phyloP scores from a whole-genome alignment of 2,329 filamentous ascomycete genomes.

The Claviceps sp. region DNA sequence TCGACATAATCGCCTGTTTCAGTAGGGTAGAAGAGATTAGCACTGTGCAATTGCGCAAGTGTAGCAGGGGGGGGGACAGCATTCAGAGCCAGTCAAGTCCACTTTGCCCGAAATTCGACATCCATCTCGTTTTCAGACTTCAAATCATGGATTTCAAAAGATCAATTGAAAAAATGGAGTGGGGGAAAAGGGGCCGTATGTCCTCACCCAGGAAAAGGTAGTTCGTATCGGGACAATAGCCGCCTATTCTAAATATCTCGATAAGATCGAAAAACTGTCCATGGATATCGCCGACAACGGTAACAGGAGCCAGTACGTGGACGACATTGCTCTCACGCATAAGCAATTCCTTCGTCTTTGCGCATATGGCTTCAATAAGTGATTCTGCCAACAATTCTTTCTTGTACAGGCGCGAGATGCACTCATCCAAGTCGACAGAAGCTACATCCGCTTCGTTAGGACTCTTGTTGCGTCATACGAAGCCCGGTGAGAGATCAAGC shows the following conservation, averaged over 20 bases:
- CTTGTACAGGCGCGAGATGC: constrained; percentile 90
- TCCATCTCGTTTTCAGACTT: background rate
- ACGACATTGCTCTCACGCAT: constrained; percentile 99
- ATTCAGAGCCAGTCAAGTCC: background rate
- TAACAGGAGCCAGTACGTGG: constrained; percentile 88
- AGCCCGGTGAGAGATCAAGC: background rate
- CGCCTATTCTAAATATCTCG: constrained; percentile 97
- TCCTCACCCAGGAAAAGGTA: constrained; percentile 82
- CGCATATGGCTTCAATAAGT: constrained; percentile 97
- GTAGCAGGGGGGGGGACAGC: background rate
- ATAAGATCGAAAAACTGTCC: constrained; percentile 98
- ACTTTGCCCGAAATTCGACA: background rate
- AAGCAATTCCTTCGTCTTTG: constrained; percentile 94
- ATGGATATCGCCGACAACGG: constrained; percentile 96
- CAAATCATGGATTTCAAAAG: too few relatives aligned
- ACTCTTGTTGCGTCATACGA: background rate
- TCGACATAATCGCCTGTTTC: constrained; percentile 84
- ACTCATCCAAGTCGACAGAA: constrained; percentile 96
- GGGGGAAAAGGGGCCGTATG: background rate
- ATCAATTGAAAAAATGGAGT: background rate
- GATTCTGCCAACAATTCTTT: constrained; percentile 95
- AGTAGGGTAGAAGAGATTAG: background rate
- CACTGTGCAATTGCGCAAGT: background rate
- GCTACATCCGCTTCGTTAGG: constrained; percentile 35
- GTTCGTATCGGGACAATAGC: constrained; percentile 94